phyloP scores from a whole-genome alignment of 1,284 basidiomycete genomes.

The Grifola frondosa region DNA sequence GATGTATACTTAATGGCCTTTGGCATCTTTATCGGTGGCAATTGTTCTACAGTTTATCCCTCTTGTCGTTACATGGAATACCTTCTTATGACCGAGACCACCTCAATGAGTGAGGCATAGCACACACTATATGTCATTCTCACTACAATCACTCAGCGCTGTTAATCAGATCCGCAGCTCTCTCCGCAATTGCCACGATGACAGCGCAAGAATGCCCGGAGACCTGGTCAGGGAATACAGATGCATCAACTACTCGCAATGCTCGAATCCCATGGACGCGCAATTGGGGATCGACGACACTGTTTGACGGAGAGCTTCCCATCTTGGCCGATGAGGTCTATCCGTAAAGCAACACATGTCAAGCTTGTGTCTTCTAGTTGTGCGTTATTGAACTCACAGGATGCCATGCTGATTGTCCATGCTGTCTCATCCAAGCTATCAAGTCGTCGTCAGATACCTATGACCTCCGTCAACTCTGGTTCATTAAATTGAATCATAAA shows the following conservation, averaged over 20 bases:
- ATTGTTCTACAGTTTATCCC: too few relatives aligned
- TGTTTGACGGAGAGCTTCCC: conserved; percentile 3
- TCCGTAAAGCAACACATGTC: conserved; percentile 19
- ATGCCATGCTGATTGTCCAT: conserved; percentile 36
- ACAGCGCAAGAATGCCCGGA: conserved; percentile 31
- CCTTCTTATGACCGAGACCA: too few relatives aligned
- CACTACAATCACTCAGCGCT: too few relatives aligned
- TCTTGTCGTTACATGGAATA: too few relatives aligned
- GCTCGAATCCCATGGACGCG: conserved; percentile 44
- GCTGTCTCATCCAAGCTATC: conserved; percentile 23
- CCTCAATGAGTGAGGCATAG: too few relatives aligned
- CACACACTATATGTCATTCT: too few relatives aligned
- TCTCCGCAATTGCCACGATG: conserved; percentile 35
- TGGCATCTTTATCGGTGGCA: too few relatives aligned
- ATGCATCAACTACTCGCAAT: conserved; percentile 48
- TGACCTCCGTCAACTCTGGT: background rate
- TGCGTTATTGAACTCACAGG: conserved; percentile 16
- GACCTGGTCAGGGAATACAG: conserved; percentile 39
- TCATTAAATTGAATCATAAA: background rate
- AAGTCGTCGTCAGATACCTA: conserved; percentile 33
- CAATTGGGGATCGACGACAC: conserved; percentile 45
- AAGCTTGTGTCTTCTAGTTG: background rate
- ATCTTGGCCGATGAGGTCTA: conserved; percentile 13
- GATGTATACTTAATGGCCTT: too few relatives aligned
- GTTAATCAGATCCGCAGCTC: conserved; percentile 31